Evolutionary conservation across 2,329 filamentous ascomycete genomes (phyloP), one percentile per base, ranked within the genome.

Genomic region (Diplodia intermedia): DNA sequence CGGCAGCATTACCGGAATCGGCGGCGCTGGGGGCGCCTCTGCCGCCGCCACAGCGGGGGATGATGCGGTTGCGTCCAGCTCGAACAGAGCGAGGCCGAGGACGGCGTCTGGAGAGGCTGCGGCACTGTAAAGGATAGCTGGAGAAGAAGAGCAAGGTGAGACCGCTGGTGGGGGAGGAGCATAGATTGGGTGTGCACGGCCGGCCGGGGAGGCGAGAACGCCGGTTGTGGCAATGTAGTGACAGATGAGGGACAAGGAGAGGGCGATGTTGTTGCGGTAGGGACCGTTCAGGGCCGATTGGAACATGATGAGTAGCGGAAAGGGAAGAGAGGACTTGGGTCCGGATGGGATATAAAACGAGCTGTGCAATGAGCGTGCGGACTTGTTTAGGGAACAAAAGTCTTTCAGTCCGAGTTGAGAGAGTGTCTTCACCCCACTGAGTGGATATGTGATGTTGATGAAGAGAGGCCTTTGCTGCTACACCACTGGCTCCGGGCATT

Each of bases 191-290:
- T 18, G 8, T 11, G 56, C 54, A 2, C 54, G 54, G 18, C 40
- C 40, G 26, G 56, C 26, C 5, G 57, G 57, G 40, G 57, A 61
- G 26, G 57, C 57, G 26, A 49, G 40, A 9, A 49, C 40, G 38
- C 3, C n/a, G 36, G 2, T 57, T 14, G 36, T 43, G 38, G 3
- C 33, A 15, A 26, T 11, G 12, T 9, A 49, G 40, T 20, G 23
- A 18, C 15, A 33, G 18, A 61, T 23, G 29, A 61, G 26, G 40
- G 33, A 2, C 7, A 43, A 1, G 26, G n/a, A n/a, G 40, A 61
- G 15, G 40, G 9, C 9, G 36, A 50, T 7, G 7, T 9, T 14
- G 18, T 47, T 60, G 36, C 11, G 36, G 23, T 18, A 20, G 56
- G 56, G 33, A 40, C 31, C 38, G 4, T 18, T 11, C 11, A 40